Evolutionary conservation across 257 asterid species (phyloP).

Genomic region (Fraxinus anomala): DNA sequence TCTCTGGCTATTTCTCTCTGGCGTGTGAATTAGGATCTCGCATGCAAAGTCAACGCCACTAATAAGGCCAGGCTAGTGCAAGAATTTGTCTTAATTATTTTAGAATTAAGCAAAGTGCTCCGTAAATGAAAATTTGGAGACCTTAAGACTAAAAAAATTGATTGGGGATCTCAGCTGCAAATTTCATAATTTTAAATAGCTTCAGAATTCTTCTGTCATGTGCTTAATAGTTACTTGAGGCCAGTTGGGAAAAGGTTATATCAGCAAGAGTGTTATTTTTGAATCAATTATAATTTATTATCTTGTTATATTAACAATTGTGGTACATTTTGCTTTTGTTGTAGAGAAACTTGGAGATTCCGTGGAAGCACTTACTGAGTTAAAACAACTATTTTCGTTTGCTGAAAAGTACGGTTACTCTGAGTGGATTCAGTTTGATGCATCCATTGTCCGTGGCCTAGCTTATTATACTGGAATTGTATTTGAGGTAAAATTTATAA

Average conservation of each 20-base stretch:
- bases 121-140: not conserved
- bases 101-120: not conserved
- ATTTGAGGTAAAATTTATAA: conserved; percentile 64
- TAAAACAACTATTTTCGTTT: conserved; percentile 78
- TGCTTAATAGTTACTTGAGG: not conserved
- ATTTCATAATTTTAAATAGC: not conserved
- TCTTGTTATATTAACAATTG: too few relatives aligned
- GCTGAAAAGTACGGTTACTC: conserved; percentile 84
- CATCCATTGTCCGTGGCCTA: conserved; percentile 91
- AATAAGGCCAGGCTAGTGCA: not conserved
- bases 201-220: not conserved
- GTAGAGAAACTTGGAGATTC: conserved; percentile 79
- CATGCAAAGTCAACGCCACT: not conserved
- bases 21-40: not conserved
- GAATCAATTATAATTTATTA: not conserved
- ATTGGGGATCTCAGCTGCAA: not conserved
- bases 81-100: not conserved
- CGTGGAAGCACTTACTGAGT: conserved; percentile 78
- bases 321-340: conserved; percentile 13
- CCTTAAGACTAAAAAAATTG: not conserved
- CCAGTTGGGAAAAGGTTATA: not conserved
- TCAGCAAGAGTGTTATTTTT: not conserved
- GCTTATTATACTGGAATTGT: conserved; percentile 97
- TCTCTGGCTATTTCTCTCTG: conserved; percentile 3
- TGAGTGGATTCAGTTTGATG: conserved; percentile 99